A percentile compares a stretch with the other conserved stretches of the same genome.
Conservation (phyloP, 257 asterid species). For the Petunia secreta region DNA sequence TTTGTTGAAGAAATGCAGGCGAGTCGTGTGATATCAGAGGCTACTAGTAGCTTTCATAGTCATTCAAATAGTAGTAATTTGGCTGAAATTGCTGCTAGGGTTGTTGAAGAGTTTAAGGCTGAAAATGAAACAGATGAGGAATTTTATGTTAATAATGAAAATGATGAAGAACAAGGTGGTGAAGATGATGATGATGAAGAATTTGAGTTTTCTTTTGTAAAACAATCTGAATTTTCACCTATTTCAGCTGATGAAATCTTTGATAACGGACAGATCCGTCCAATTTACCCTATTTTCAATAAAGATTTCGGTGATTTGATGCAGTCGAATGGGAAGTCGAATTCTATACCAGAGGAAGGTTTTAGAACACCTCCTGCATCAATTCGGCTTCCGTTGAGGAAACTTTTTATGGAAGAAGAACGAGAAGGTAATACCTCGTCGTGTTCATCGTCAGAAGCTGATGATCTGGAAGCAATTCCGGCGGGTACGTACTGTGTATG, state of each 20-base stretch:
- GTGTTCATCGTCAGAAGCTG: slow-evolving; percentile 46
- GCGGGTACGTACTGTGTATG: slow-evolving; percentile 47
- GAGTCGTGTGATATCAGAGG: background rate
- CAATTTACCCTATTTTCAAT: slow-evolving; percentile 27
- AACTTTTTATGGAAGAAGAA: slow-evolving; percentile 42
- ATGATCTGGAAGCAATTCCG: slow-evolving; percentile 43
- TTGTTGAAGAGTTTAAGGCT: slow-evolving; percentile 15
- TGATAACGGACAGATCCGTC: slow-evolving; percentile 29
- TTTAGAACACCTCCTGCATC: slow-evolving; percentile 8
- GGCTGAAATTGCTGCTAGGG: slow-evolving; percentile 26
- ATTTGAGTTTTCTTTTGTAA: slow-evolving; percentile 43
- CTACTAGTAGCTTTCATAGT: background rate
- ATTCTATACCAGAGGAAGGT: slow-evolving; percentile 26
- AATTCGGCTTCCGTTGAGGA: slow-evolving; percentile 37
- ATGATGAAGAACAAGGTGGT: slow-evolving; percentile 22
- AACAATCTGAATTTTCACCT: slow-evolving; percentile 42
- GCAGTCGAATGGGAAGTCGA: slow-evolving; percentile 17
- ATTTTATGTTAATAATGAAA: background rate
- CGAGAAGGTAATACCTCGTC: slow-evolving; percentile 33
- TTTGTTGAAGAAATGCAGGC: slow-evolving; percentile 15
- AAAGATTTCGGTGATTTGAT: background rate
- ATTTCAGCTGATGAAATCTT: slow-evolving; percentile 47
- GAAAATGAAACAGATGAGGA: slow-evolving; percentile 14
- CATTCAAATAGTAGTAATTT: slow-evolving; percentile 16
- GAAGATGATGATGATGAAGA: slow-evolving; percentile 46